A percentile compares a stretch with the other conserved stretches of the same genome.
These are phyloP conservation scores for Lantana camara DNA, from an alignment of 257 asterid species.

Conservation along the genomic window DNA sequence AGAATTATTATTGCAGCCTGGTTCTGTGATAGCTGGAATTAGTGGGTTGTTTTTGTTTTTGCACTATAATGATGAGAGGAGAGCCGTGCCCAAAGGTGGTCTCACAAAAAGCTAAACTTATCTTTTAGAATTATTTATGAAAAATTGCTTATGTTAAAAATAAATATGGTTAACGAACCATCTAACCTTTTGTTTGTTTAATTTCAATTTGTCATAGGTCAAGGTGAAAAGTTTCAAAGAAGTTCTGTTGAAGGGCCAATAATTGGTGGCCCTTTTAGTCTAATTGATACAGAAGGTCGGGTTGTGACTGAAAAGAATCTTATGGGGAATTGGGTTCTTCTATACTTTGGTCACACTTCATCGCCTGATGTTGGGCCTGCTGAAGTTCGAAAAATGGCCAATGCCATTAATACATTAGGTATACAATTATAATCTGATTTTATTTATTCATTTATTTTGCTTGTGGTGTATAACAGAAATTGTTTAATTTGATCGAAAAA, in stretches of 20 bases:
- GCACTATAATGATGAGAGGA: conserved; percentile 83
- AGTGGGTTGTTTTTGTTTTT: conserved; percentile 63
- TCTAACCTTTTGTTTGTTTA: conserved; percentile 1
- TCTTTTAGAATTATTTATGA: no score
- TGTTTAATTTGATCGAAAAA: conserved; percentile 31
- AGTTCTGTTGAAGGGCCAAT: conserved; percentile 82
- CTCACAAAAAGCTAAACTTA: background rate
- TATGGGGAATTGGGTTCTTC: conserved; percentile 87
- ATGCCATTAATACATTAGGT: conserved; percentile 71
- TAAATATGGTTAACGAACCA: background rate
- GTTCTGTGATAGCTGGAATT: conserved; percentile 68
- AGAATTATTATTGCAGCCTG: conserved; percentile 77
- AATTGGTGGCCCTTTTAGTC: conserved; percentile 93
- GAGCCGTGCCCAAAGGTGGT: conserved; percentile 88
- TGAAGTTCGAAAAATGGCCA: conserved; percentile 90
- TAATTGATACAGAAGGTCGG: conserved; percentile 64
- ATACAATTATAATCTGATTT: conserved; percentile 24
- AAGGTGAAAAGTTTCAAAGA: conserved; percentile 86
- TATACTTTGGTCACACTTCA: conserved; percentile 89
- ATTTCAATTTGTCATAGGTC: conserved; percentile 47
- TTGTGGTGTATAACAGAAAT: conserved; percentile 17
- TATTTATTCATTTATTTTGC: conserved; percentile 10
- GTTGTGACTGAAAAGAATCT: conserved; percentile 76
- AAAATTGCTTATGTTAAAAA: background rate
- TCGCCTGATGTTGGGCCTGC: conserved; percentile 99